Evolutionary conservation across 2,329 filamentous ascomycete genomes (phyloP).

Genomic region (Ilyonectria mors-panacis): DNA sequence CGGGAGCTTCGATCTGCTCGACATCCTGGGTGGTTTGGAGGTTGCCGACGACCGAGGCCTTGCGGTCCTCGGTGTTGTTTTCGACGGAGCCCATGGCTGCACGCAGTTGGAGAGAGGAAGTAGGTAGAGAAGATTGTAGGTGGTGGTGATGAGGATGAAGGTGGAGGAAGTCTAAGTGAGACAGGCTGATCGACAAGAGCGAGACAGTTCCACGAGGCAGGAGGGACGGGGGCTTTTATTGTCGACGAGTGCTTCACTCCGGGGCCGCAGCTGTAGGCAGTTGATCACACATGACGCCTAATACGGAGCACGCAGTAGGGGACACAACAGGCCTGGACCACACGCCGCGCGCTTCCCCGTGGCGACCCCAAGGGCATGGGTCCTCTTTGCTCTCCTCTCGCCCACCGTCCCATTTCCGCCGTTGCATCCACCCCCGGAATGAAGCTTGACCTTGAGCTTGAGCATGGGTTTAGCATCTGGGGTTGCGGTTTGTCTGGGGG

Average conservation of each 20-base stretch:
- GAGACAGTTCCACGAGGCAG: slow-evolving; percentile 26
- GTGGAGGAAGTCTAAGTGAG: slow-evolving; percentile 16
- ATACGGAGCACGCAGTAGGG: no score
- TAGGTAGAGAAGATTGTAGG: not conserved
- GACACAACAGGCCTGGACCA: no score
- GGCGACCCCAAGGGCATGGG: not conserved
- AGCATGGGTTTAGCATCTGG: slow-evolving; percentile 2
- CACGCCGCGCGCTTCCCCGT: not conserved
- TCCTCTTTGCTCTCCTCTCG: not conserved
- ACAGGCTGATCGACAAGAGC: slow-evolving; percentile 30
- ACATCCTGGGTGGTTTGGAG: slow-evolving; percentile 66
- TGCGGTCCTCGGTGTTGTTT: slow-evolving; percentile 41
- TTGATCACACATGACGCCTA: not conserved
- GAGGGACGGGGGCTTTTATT: slow-evolving; percentile 29
- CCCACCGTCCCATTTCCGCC: no score
- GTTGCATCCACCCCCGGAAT: slow-evolving; percentile 28
- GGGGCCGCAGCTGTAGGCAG: not conserved
- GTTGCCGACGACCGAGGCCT: slow-evolving; percentile 43
- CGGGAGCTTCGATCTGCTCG: slow-evolving; percentile 75
- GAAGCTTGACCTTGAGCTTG: slow-evolving; percentile 32
- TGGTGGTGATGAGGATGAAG: not conserved
- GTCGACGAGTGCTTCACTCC: slow-evolving; percentile 16
- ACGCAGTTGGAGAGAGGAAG: not conserved
- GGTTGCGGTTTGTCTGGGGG: not conserved
- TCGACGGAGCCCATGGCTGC: slow-evolving; percentile 47